Percentiles rank a stretch among this genome's conserved stretches.
Evolutionary conservation across 1,284 basidiomycete genomes (phyloP).

Genomic region (Pseudozyma sp.): DNA sequence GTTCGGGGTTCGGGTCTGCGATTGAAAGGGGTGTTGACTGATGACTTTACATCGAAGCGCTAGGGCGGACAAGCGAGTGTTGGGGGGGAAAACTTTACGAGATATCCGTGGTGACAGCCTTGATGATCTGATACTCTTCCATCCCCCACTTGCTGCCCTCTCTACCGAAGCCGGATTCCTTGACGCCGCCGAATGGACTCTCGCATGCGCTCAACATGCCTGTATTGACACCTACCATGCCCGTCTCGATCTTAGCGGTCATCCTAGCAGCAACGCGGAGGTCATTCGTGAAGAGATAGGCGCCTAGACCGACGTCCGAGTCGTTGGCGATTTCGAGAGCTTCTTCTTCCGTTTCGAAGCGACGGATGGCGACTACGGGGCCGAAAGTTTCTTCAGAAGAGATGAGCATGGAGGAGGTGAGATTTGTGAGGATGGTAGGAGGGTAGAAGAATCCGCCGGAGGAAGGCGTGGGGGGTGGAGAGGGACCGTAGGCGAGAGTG

Average conservation of each 20-base stretch:
- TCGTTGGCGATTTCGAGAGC: conserved; percentile 48
- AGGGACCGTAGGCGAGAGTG: conserved; percentile 32
- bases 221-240: conserved; percentile 57
- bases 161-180: conserved; percentile 41
- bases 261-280: conserved; percentile 35
- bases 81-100: neutral
- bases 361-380: conserved; percentile 53
- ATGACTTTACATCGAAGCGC: too few relatives aligned
- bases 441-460: conserved; percentile 52
- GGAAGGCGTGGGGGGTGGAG: conserved; percentile 1
- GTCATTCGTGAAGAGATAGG: conserved; percentile 53
- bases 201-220: conserved; percentile 50
- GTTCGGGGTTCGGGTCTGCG: too few relatives aligned
- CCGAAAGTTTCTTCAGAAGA: conserved; percentile 61
- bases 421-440: conserved; percentile 56
- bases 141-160: conserved; percentile 36
- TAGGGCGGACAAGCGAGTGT: too few relatives aligned
- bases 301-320: conserved; percentile 47
- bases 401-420: conserved; percentile 52
- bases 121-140: conserved; percentile 40
- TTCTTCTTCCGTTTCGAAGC: conserved; percentile 56
- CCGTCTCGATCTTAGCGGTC: conserved; percentile 43
- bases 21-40: too few relatives aligned
- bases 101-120: conserved; percentile 39
- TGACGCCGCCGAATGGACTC: conserved; percentile 41